Evolutionary conservation across 805 yeast genomes (phyloP), one percentile per base, ranked within the genome.

Genomic region (Wickerhamiella spandovensis): DNA sequence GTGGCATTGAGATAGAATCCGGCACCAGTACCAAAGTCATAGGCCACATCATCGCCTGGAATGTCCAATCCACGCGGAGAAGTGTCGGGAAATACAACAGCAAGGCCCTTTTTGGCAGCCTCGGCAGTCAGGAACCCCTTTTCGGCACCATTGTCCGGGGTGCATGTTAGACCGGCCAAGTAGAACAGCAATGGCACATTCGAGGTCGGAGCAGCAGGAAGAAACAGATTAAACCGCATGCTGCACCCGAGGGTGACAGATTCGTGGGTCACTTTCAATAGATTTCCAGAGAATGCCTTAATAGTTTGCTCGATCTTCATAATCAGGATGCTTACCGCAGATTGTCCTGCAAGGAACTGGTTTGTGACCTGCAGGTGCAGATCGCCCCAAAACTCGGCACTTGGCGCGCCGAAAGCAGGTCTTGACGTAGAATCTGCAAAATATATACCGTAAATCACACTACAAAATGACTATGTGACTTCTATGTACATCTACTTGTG

Each of bases 1-100:
- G 86, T 80, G 12, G 97, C 86, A 67, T 92, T 82, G 47, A 92
- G 76, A 62, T 92, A 90, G 70, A 90, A 92, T 0, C 97, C 95
- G 32, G 98, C 98, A 41, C 95, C 95, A 1, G 88, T 72, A 22
- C 98, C 98, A 62, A 90, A 85, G 64, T 88, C 96, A 79, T 83
- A 92, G 17, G 78, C 65, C 52, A 83, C 94, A 59, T 80, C 79
- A 63, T 83, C 92, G n/a, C 95, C 94, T 30, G 76, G 79, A 52
- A 82, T 72, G 46, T 72, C 72, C 13, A 82, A 79, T 15, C 94
- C 95, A 56, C 97, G 78, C 49, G 98, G 97, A 8, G 97, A 89
- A 3, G 98, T 92, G 67, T 90, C 98, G 18, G 98, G 97, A 66
- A 84, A 89, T 1, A 90, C 87, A 17, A 90, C 68, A 0, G 95